Conservation (phyloP, 176 grass and related monocot species). For the Raddia guianensis region DNA sequence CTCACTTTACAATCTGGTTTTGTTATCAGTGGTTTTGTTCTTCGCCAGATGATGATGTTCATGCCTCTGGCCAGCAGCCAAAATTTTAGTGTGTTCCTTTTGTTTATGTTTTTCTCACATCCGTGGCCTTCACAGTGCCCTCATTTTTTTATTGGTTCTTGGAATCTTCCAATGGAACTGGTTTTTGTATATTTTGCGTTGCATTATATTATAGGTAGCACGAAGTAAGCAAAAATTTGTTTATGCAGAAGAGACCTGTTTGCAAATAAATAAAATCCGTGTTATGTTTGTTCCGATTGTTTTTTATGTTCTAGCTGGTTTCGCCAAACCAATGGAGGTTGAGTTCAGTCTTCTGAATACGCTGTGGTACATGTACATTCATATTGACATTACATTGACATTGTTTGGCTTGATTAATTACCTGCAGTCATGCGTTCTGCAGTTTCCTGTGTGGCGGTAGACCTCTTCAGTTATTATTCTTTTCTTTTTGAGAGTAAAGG, state of each 20-base stretch:
- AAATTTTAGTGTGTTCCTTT: neutral
- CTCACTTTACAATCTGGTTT: neutral
- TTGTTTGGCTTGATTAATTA: too few relatives aligned
- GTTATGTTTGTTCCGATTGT: neutral
- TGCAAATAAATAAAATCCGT: neutral
- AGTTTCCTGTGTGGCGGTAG: too few relatives aligned
- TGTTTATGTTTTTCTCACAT: constrained; percentile 10
- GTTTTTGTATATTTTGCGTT: neutral
- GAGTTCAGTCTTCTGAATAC: neutral
- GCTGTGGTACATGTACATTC: neutral
- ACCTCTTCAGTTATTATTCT: too few relatives aligned
- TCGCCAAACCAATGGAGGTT: neutral
- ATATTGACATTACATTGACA: too few relatives aligned
- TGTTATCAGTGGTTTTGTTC: constrained; percentile 9
- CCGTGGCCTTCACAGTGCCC: neutral
- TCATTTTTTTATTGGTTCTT: neutral
- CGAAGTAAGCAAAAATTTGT: neutral
- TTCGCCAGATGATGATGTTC: neutral
- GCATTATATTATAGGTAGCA: too few relatives aligned
- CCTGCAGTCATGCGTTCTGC: too few relatives aligned
- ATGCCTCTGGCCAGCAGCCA: constrained; percentile 14
- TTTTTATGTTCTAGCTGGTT: neutral
- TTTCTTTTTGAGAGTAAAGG: too few relatives aligned
- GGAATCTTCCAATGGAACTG: neutral
- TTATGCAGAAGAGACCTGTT: neutral